Percentiles rank a stretch among this genome's conserved stretches.
Evolutionary conservation across 2,329 filamentous ascomycete genomes (phyloP).

Genomic region (Fonsecaea multimorphosa): DNA sequence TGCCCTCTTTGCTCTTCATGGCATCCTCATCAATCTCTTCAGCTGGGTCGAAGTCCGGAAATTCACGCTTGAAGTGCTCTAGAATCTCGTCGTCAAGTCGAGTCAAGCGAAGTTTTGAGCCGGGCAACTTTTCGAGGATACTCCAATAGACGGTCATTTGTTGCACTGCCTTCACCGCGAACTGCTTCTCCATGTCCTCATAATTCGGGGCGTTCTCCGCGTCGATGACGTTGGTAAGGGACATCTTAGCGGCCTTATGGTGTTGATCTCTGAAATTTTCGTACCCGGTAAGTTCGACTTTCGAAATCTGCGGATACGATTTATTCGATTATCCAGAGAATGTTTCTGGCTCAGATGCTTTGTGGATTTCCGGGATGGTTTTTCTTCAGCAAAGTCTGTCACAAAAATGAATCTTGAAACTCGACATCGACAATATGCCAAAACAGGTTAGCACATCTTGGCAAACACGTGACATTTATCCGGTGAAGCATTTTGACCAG

Average conservation of each 20-base stretch:
- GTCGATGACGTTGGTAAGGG: conserved; percentile 43
- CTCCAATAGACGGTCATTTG: conserved; percentile 98
- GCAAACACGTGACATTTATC: background rate
- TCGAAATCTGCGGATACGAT: background rate
- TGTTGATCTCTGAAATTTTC: background rate
- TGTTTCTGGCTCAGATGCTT: background rate
- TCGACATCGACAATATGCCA: background rate
- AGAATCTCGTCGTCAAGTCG: conserved; percentile 95
- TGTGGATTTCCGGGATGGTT: background rate
- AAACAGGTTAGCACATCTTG: background rate
- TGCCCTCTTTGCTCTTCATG: conserved; percentile 97
- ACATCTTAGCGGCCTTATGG: conserved; percentile 18
- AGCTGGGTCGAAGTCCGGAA: conserved; percentile 89
- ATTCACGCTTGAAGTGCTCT: conserved; percentile 82
- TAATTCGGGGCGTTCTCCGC: conserved; percentile 71
- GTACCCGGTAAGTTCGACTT: background rate
- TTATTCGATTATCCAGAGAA: background rate
- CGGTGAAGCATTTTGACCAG: background rate
- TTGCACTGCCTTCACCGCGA: conserved; percentile 96
- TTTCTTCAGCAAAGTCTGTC: background rate
- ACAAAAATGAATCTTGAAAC: background rate
- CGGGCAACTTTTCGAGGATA: conserved; percentile 87
- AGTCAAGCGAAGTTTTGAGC: conserved; percentile 87
- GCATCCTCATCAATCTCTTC: conserved; percentile 83
- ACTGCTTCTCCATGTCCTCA: conserved; percentile 95